A percentile compares a stretch with the other conserved stretches of the same genome.
These are phyloP conservation scores for Phytopythium kandeliae DNA, from an alignment of 352 stramenopile genomes.

Conservation along the genomic window DNA sequence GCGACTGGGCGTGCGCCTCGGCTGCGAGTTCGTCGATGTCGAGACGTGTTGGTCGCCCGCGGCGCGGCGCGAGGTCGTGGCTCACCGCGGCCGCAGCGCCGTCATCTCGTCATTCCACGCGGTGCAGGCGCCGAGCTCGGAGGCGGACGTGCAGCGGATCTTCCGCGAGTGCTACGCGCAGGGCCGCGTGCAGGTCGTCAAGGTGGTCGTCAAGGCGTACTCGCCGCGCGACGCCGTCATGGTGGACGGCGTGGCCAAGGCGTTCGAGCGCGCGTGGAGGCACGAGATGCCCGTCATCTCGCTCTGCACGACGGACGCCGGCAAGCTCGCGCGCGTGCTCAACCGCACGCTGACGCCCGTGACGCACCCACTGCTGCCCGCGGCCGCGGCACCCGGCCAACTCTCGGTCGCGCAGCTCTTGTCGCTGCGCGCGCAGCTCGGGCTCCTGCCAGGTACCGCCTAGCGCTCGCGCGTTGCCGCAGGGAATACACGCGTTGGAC, in stretches of 20 bases:
- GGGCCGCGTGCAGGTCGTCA: conserved; percentile 83
- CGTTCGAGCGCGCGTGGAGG: conserved; percentile 42
- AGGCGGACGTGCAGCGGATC: conserved; percentile 40
- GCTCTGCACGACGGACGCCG: conserved; percentile 90
- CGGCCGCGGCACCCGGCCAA: conserved; percentile 94
- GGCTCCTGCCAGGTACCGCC: conserved; percentile 66
- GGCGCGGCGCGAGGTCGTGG: conserved; percentile 51
- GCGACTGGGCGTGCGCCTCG: conserved; percentile 87
- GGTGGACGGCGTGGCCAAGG: conserved; percentile 62
- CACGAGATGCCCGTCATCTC: conserved; percentile 92
- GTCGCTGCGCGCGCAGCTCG: conserved; percentile 70
- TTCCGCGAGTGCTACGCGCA: conserved; percentile 69
- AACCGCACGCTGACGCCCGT: conserved; percentile 96
- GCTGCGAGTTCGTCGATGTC: conserved; percentile 96
- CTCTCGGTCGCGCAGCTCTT: conserved; percentile 94
- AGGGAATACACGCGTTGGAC: conserved; percentile 14
- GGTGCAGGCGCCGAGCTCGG: conserved; percentile 41
- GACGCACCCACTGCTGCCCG: conserved; percentile 91
- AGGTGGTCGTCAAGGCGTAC: conserved; percentile 88
- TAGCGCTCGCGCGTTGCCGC: not conserved
- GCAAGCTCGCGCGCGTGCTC: conserved; percentile 92
- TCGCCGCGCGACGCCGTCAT: conserved; percentile 82
- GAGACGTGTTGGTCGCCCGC: conserved; percentile 87
- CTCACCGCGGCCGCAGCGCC: conserved; percentile 33
- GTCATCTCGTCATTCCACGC: conserved; percentile 82